Percentiles rank a stretch among this genome's conserved stretches.
Conservation (phyloP, 768 basidiomycete genomes). For the Mycena albidolilacea region DNA sequence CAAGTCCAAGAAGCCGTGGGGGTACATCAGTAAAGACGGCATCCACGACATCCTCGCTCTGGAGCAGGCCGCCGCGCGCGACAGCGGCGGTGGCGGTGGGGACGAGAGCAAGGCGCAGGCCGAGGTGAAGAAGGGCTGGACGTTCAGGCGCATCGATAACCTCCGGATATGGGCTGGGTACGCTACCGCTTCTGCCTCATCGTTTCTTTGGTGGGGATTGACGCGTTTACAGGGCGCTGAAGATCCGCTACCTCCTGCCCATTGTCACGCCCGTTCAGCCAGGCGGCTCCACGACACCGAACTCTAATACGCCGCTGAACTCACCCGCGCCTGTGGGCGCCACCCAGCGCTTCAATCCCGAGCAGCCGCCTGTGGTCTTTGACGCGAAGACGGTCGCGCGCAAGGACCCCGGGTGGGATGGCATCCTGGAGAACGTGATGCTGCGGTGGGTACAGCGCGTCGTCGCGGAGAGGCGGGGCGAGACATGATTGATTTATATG, state of each 20-base stretch:
- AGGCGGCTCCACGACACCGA: constrained; percentile 37
- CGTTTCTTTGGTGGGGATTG: neutral
- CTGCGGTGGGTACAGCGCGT: constrained; percentile 78
- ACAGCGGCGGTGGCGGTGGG: constrained; percentile 42
- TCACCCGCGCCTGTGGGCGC: constrained; percentile 48
- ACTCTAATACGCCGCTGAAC: constrained; percentile 45
- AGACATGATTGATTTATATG: constrained; percentile 33
- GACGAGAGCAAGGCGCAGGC: constrained; percentile 56
- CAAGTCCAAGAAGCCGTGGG: constrained; percentile 88
- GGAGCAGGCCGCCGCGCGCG: constrained; percentile 60
- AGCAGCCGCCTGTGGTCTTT: constrained; percentile 70
- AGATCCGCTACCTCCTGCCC: constrained; percentile 84
- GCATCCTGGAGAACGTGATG: constrained; percentile 78
- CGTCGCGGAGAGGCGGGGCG: constrained; percentile 75
- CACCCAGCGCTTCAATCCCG: constrained; percentile 54
- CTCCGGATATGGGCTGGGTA: constrained; percentile 89
- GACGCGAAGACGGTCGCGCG: constrained; percentile 82
- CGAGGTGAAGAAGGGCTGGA: constrained; percentile 74
- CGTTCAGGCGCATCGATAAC: constrained; percentile 90
- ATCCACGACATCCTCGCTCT: constrained; percentile 86
- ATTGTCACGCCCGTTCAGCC: constrained; percentile 68
- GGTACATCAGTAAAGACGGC: constrained; percentile 82
- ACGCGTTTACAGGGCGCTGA: constrained; percentile 72
- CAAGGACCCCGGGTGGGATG: constrained; percentile 85
- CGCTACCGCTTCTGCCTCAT: constrained; percentile 46